These are phyloP conservation scores for Tuber melanosporum DNA, from an alignment of 495 filamentous ascomycete genomes.

Conservation along the genomic window DNA sequence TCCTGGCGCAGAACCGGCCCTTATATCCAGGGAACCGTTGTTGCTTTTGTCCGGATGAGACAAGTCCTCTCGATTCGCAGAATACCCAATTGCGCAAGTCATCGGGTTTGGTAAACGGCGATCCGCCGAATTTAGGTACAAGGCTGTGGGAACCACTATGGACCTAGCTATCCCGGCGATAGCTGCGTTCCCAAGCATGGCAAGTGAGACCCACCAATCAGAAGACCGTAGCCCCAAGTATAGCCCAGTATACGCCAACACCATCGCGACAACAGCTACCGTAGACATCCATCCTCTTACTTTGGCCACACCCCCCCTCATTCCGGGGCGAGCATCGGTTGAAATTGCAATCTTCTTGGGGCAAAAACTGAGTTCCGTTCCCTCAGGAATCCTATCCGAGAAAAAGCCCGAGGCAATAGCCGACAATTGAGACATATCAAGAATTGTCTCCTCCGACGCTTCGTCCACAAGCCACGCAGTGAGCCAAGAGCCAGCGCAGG, in stretches of 20 bases:
- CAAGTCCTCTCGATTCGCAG: not conserved
- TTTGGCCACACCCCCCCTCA: not conserved
- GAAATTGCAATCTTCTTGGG: constrained; percentile 8
- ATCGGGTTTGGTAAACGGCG: constrained; percentile 7
- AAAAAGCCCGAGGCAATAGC: constrained; percentile 11
- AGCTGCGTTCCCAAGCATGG: constrained; percentile 9
- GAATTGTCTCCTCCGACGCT: constrained; percentile 2
- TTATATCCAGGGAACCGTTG: not conserved
- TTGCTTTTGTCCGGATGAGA: not conserved
- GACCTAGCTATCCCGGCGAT: constrained; percentile 10
- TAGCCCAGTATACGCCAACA: constrained; percentile 15
- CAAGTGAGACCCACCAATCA: constrained; percentile 21
- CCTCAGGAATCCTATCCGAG: constrained; percentile 4
- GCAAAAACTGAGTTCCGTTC: constrained; percentile 3
- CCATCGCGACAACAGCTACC: constrained; percentile 12
- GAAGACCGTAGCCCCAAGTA: constrained; percentile 26
- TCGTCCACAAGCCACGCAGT: constrained; percentile 16
- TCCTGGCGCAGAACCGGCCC: not conserved
- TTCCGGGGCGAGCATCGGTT: not conserved
- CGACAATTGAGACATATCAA: constrained; percentile 1
- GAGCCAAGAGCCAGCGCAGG: constrained; percentile 16
- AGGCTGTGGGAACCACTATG: not conserved
- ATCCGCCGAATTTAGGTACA: not conserved
- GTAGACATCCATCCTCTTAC: not conserved
- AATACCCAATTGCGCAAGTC: not conserved